Percentiles rank a stretch among this genome's conserved stretches.
Conservation (phyloP, 2,329 filamentous ascomycete species). For the Calonectria ilicicola region DNA sequence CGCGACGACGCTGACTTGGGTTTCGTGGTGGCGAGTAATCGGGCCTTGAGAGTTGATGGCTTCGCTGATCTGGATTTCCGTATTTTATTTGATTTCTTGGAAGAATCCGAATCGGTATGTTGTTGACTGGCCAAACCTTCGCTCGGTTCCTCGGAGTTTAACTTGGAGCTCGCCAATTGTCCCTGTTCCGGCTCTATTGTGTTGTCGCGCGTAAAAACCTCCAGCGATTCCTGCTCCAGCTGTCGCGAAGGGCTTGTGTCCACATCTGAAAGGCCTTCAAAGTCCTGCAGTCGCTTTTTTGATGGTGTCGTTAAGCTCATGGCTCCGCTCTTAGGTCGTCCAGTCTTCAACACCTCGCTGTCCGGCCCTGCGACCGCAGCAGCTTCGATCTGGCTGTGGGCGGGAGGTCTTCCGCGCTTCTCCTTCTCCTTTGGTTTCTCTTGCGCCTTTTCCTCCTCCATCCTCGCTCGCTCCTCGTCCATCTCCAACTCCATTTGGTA, state of each 20-base stretch:
- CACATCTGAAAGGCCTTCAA: constrained; percentile 46
- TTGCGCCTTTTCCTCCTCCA: constrained; percentile 40
- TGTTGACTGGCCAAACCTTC: not conserved
- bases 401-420: constrained; percentile 45
- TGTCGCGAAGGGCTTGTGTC: constrained; percentile 45
- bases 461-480: constrained; percentile 51
- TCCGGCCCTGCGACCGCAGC: constrained; percentile 45
- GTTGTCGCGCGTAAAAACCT: constrained; percentile 6
- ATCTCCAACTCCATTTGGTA: constrained; percentile 56
- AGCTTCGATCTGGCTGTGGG: constrained; percentile 47
- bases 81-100: not conserved
- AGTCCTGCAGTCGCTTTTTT: constrained; percentile 47
- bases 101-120: not conserved
- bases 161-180: not conserved
- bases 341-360: constrained; percentile 33
- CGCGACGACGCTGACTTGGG: constrained; percentile 17
- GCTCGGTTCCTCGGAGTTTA: not conserved
- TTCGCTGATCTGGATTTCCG: constrained; percentile 14
- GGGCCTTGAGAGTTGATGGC: not conserved
- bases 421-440: constrained; percentile 19
- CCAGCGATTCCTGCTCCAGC: constrained; percentile 37
- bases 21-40: not conserved
- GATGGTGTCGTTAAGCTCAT: constrained; percentile 52
- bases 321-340: constrained; percentile 43
- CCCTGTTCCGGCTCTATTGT: constrained; percentile 12